Percentiles rank a stretch among this genome's conserved stretches.
Conservation (phyloP, 805 yeast genomes). For the Kazachstania viticola region DNA sequence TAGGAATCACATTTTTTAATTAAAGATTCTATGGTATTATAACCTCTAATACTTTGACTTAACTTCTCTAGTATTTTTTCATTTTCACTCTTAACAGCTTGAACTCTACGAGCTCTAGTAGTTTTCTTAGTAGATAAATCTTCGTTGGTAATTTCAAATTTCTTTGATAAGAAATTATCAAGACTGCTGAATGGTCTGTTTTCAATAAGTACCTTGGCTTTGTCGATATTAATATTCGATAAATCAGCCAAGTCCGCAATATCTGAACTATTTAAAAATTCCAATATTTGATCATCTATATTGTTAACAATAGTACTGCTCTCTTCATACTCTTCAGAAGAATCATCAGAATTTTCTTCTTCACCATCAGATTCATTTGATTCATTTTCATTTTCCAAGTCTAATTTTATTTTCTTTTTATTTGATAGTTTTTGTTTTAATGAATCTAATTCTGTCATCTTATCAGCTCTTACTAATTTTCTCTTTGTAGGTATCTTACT, state of each 20-base stretch:
- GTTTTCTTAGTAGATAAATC: conserved; percentile 11
- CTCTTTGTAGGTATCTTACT: conserved; percentile 18
- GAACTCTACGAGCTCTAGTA: conserved; percentile 22
- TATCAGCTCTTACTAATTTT: conserved; percentile 31
- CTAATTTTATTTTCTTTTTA: conserved; percentile 13
- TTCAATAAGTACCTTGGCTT: conserved; percentile 52
- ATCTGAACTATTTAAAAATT: conserved; percentile 70
- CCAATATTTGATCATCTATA: conserved; percentile 57
- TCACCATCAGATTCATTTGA: conserved; percentile 15
- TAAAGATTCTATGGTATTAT: conserved; percentile 88
- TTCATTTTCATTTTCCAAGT: conserved; percentile 16
- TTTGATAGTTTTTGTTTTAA: conserved; percentile 20
- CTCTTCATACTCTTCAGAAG: conserved; percentile 24
- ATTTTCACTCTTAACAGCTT: conserved; percentile 48
- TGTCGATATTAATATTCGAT: conserved; percentile 53
- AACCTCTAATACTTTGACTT: conserved; percentile 65
- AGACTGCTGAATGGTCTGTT: conserved; percentile 61
- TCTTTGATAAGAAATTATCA: conserved; percentile 45
- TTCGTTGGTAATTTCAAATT: conserved; percentile 32
- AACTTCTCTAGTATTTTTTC: conserved; percentile 64
- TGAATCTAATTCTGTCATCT: conserved; percentile 24
- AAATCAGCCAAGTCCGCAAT: conserved; percentile 70
- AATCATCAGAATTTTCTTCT: conserved; percentile 31
- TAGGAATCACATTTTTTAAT: conserved; percentile 72
- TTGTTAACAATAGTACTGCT: conserved; percentile 10